Base-by-base conservation (phyloP, 78 protist genomes). In the Tieghemostelium lacteum region DNA sequence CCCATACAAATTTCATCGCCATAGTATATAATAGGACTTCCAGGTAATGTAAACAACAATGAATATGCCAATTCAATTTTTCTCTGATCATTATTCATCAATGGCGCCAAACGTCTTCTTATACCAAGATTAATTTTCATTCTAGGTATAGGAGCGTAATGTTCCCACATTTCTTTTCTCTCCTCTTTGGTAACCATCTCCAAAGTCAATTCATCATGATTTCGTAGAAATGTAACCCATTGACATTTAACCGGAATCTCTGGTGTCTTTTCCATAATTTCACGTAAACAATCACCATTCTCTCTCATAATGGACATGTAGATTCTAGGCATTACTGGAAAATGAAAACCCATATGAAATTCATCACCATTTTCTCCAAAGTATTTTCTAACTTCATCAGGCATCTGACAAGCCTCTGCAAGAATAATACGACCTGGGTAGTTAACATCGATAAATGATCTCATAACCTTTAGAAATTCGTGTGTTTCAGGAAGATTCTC, bases 401-500 rank as follows among this genome's bases (percentile, higher is more conserved):
- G 95, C 92, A 73, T 70, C 83, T 88, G 93, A 72, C 94, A 92
- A 36, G 97, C 97, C 40, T 95, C 97, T 20, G 96, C 83, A 28
- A 95, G 85, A 40, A 95, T 37, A 24, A 94, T 57, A 26, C 77
- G 50, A 52, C 92, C 94, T 19, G 94, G 95, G 50, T 69, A 92
- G 42, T 80, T 78, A 8, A 45, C 28, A 49, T 95, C 95, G 22
- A 95, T 28, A 71, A 95, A 62, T 26, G 17, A 22, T 65, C 97
- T 58, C 91, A 95, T 72, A 37, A 26, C 29, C 72, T 95, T 89
- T 36, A 91, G 22, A 86, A 92, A 87, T 26, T 16, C 58, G 67
- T 95, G 97, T n/a, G 95, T 95, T 70, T 95, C 97, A 39, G 95
- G 97, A 29, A 95, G 58, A 33, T 95, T 95, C 88, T 95, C 97